These are phyloP conservation scores for Pneumocystis carinii DNA, from an alignment of 1,139 yeast genomes.

Conservation along the genomic window DNA sequence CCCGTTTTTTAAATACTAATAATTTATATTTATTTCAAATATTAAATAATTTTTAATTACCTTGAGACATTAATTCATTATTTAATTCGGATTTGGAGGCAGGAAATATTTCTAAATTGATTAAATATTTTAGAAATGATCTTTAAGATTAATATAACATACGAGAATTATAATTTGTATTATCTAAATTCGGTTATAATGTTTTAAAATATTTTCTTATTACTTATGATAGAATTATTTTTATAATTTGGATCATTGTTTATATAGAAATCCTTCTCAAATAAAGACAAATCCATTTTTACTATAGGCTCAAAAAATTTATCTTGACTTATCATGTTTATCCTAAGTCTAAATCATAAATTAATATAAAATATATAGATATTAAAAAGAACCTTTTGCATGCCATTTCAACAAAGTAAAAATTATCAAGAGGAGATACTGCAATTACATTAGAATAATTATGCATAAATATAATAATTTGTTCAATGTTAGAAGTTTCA, in stretches of 20 bases:
- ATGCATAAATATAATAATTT: conserved; percentile 1
- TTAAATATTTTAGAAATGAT: background rate
- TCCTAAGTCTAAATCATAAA: background rate
- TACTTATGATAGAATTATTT: background rate
- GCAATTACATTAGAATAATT: conserved; percentile 1
- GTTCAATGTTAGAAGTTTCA: background rate
- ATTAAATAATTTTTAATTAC: background rate
- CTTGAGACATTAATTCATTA: background rate
- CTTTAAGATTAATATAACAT: background rate
- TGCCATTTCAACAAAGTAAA: background rate
- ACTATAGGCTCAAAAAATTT: background rate
- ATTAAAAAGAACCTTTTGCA: background rate
- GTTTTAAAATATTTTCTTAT: background rate
- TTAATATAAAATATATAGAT: background rate
- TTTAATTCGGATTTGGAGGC: background rate
- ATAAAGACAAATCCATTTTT: background rate
- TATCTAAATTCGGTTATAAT: background rate
- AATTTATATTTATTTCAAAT: background rate
- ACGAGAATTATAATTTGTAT: background rate
- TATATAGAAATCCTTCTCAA: background rate
- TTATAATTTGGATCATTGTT: background rate
- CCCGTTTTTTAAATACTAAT: background rate
- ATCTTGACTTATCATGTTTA: background rate
- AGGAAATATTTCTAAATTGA: background rate
- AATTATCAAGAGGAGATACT: conserved; percentile 5